Conservation (phyloP, 1,284 basidiomycete genomes). For the Melampsora larici-populina region DNA sequence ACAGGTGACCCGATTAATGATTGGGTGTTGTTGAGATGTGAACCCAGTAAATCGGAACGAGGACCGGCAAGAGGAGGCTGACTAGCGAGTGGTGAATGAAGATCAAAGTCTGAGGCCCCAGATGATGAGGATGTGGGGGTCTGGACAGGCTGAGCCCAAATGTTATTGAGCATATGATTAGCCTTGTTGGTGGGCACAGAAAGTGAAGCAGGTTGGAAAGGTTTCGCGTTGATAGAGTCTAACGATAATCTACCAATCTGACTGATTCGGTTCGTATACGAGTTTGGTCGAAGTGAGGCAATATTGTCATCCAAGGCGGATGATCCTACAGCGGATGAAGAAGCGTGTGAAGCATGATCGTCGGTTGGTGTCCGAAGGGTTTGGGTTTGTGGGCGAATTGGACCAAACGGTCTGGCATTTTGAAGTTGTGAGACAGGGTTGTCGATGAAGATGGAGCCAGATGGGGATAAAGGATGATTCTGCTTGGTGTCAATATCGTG, state of each 20-base stretch:
- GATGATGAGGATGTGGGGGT: constrained; percentile 5
- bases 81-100: constrained; percentile 11
- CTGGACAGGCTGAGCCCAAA: constrained; percentile 28
- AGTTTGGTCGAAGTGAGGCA: neutral
- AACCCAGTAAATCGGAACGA: constrained; percentile 13
- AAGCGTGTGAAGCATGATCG: neutral
- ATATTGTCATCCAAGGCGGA: neutral
- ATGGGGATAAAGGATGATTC: neutral
- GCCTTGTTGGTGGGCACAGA: constrained; percentile 24
- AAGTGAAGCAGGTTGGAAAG: constrained; percentile 11
- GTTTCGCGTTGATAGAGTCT: neutral
- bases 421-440: neutral
- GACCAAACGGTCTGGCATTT: neutral
- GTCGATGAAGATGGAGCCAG: neutral
- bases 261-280: neutral
- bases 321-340: neutral
- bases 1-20: constrained; percentile 31
- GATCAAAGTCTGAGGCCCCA: constrained; percentile 22
- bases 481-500: neutral
- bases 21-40: constrained; percentile 5
- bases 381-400: neutral
- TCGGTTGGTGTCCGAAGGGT: neutral
- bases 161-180: constrained; percentile 14
- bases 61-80: neutral
- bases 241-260: constrained; percentile 2